phyloP scores from a whole-genome alignment of 148 eudicot species.

The Arctostaphylos glauca region DNA sequence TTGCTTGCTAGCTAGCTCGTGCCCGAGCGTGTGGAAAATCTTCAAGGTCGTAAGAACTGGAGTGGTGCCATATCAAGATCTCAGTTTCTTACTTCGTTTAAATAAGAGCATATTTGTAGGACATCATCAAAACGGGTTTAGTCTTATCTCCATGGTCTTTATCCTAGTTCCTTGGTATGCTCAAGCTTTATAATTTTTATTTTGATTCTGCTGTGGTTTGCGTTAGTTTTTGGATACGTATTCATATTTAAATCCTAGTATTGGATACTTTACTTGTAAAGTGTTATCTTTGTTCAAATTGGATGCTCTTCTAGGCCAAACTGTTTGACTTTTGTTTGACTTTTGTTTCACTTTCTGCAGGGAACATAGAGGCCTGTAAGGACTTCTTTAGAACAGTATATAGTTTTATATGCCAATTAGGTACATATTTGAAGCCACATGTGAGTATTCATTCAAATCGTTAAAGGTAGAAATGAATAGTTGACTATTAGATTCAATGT shows the following conservation, averaged over 20 bases:
- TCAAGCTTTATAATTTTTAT: background rate
- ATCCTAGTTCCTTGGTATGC: background rate
- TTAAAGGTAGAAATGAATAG: background rate
- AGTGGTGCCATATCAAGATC: background rate
- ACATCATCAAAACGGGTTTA: background rate
- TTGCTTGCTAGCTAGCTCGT: background rate
- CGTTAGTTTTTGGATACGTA: background rate
- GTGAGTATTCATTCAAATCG: slow-evolving; percentile 47
- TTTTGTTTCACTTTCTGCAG: slow-evolving; percentile 54
- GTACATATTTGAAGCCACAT: slow-evolving; percentile 90
- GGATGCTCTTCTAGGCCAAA: background rate
- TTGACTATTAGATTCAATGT: background rate
- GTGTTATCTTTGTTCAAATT: background rate
- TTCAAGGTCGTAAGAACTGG: background rate
- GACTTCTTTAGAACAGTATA: slow-evolving; percentile 64
- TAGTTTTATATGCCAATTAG: slow-evolving; percentile 65
- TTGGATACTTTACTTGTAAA: background rate
- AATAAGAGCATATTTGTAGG: background rate
- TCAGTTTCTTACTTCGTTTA: background rate
- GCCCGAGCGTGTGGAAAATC: background rate
- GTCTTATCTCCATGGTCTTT: background rate
- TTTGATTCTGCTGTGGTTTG: background rate
- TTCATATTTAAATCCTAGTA: background rate
- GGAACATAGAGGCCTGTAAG: slow-evolving; percentile 64
- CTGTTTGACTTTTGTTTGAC: slow-evolving; percentile 7